phyloP scores from a whole-genome alignment of 176 grass and related monocot genomes.

The Neostapfia colusana region DNA sequence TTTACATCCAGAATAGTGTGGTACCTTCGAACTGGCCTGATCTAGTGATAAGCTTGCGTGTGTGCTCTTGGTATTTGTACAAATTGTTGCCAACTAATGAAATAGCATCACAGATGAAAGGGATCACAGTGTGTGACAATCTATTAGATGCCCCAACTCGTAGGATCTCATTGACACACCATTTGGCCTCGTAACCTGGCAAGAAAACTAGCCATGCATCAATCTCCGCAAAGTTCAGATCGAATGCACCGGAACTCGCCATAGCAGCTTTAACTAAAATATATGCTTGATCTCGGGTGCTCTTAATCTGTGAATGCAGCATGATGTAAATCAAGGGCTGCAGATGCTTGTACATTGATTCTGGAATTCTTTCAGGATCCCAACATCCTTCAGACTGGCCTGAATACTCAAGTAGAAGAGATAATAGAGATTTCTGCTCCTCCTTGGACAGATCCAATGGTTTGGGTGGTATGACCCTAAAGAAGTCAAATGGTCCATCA shows the following conservation, averaged over 20 bases:
- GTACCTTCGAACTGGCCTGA: slow-evolving; percentile 63
- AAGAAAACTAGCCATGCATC: slow-evolving; percentile 85
- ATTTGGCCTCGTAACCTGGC: slow-evolving; percentile 53
- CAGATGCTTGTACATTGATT: slow-evolving; percentile 90
- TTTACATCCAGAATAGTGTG: slow-evolving; percentile 11
- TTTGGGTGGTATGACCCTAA: slow-evolving; percentile 70
- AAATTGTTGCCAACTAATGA: slow-evolving; percentile 87
- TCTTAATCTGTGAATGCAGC: slow-evolving; percentile 61
- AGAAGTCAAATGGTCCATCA: slow-evolving; percentile 88
- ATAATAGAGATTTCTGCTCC: slow-evolving; percentile 66
- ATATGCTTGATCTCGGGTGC: slow-evolving; percentile 61
- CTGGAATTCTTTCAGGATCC: slow-evolving; percentile 52
- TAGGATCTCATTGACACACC: slow-evolving; percentile 29
- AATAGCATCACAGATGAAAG: slow-evolving; percentile 89
- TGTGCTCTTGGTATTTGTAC: slow-evolving; percentile 82
- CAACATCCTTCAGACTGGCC: slow-evolving; percentile 50
- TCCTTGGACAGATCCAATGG: slow-evolving; percentile 65
- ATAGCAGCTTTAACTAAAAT: slow-evolving; percentile 74
- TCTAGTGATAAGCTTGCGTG: slow-evolving; percentile 59
- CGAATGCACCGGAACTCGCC: slow-evolving; percentile 80
- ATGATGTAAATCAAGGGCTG: slow-evolving; percentile 65
- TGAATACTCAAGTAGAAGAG: slow-evolving; percentile 67
- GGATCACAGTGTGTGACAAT: slow-evolving; percentile 66
- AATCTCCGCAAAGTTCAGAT: slow-evolving; percentile 68
- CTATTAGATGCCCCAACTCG: slow-evolving; percentile 49